A percentile compares a stretch with the other conserved stretches of the same genome.
Conservation (phyloP, 352 stramenopile genomes). For the Thraustotheca clavata region DNA sequence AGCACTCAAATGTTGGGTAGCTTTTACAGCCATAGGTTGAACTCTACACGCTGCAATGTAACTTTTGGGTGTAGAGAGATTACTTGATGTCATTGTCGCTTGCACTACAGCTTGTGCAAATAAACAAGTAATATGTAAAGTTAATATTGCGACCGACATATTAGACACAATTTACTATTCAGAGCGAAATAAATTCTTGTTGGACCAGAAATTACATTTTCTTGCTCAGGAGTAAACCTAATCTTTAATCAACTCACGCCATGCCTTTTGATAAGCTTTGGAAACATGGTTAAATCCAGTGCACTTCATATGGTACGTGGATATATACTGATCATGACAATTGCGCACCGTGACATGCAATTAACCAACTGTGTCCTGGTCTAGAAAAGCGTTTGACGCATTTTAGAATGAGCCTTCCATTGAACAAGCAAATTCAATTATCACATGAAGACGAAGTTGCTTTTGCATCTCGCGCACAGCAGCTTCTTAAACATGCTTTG, state of each 20-base stretch:
- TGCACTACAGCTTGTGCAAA: too few species aligned
- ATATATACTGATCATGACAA: not conserved
- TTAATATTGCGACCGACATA: too few species aligned
- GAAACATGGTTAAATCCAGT: not conserved
- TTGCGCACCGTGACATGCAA: not conserved
- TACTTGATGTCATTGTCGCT: too few species aligned
- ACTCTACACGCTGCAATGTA: too few species aligned
- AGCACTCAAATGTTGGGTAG: too few species aligned
- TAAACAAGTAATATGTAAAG: too few species aligned
- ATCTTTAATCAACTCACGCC: not conserved
- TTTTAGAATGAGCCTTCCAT: constrained; percentile 64
- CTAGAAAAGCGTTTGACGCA: constrained; percentile 32
- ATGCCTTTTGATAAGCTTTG: not conserved
- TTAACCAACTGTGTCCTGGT: constrained; percentile 8
- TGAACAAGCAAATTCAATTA: constrained; percentile 44
- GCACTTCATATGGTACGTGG: not conserved
- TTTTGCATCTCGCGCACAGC: not conserved
- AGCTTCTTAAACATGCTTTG: not conserved
- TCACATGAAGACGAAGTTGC: not conserved
- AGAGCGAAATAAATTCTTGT: too few species aligned
- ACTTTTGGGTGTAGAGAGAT: too few species aligned
- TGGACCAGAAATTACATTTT: not conserved
- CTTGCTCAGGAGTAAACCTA: not conserved
- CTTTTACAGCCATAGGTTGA: too few species aligned
- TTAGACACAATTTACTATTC: too few species aligned